Percentiles rank a stretch among this genome's conserved stretches.
Evolutionary conservation across 768 basidiomycete genomes (phyloP).

Genomic region (Infundibulicybe gibba): DNA sequence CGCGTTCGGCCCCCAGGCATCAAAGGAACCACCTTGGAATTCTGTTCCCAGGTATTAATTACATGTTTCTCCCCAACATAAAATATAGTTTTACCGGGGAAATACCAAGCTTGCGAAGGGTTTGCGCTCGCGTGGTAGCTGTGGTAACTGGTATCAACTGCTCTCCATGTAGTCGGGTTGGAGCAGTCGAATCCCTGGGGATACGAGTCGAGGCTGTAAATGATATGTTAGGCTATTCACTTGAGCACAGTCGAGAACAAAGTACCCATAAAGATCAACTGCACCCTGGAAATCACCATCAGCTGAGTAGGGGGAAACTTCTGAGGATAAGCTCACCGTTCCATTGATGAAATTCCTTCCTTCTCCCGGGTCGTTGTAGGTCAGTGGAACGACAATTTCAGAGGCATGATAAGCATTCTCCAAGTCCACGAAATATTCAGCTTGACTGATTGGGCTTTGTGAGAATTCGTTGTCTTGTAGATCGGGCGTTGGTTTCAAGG

Average conservation of each 20-base stretch:
- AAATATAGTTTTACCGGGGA: constrained; percentile 45
- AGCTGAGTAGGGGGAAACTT: not conserved
- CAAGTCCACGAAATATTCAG: constrained; percentile 63
- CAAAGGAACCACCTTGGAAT: constrained; percentile 76
- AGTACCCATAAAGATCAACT: constrained; percentile 73
- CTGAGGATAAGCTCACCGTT: constrained; percentile 36
- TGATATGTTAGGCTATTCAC: not conserved
- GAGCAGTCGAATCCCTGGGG: constrained; percentile 83
- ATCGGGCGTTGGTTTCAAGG: not conserved
- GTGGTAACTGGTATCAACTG: constrained; percentile 61
- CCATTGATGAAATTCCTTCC: constrained; percentile 66
- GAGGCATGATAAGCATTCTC: constrained; percentile 51
- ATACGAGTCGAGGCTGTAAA: constrained; percentile 57
- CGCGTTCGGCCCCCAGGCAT: constrained; percentile 76
- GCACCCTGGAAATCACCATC: constrained; percentile 42
- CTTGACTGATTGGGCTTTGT: constrained; percentile 39
- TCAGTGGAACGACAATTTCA: constrained; percentile 64
- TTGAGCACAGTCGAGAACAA: not conserved
- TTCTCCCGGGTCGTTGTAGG: constrained; percentile 68
- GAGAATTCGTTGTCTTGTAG: constrained; percentile 70
- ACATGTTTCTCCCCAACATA: constrained; percentile 6
- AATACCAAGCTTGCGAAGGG: constrained; percentile 62
- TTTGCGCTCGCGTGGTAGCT: constrained; percentile 52
- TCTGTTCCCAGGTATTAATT: constrained; percentile 19
- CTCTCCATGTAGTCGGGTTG: constrained; percentile 61